Evolutionary conservation across 2,329 filamentous ascomycete species (phyloP).

Genomic region (Penicillium brasilianum): DNA sequence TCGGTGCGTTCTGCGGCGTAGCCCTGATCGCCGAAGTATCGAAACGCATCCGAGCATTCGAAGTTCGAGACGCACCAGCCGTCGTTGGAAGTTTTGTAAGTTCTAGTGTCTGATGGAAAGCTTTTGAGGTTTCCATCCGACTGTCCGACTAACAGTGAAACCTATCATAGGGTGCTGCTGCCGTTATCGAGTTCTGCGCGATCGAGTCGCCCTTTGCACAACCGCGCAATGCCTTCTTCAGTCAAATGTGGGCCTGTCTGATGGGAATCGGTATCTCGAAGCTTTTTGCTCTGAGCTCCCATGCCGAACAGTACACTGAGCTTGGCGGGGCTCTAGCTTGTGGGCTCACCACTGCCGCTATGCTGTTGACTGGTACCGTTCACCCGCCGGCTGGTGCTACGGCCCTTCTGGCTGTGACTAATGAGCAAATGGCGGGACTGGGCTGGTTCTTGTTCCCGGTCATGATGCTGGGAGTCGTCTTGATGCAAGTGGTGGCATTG

Average conservation of each 20-base stretch:
- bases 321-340: constrained; percentile 69
- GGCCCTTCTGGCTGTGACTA: constrained; percentile 68
- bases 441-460: constrained; percentile 74
- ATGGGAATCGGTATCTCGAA: constrained; percentile 68
- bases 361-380: constrained; percentile 73
- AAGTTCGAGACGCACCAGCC: constrained; percentile 59
- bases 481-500: constrained; percentile 68
- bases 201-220: constrained; percentile 75
- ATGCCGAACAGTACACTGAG: constrained; percentile 62
- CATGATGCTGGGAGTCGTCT: constrained; percentile 61
- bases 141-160: constrained; percentile 1
- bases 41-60: constrained; percentile 60
- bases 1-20: constrained; percentile 68
- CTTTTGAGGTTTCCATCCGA: not conserved
- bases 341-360: constrained; percentile 65
- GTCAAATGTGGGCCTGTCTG: constrained; percentile 67
- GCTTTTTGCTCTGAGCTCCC: constrained; percentile 62
- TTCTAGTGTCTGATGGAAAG: constrained; percentile 34
- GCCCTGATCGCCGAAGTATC: constrained; percentile 64
- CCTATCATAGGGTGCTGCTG: constrained; percentile 66
- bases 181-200: constrained; percentile 74
- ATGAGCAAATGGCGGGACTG: constrained; percentile 52
- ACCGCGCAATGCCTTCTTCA: constrained; percentile 70
- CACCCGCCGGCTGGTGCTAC: constrained; percentile 78
- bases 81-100: constrained; percentile 74